Percentiles rank a stretch among this genome's conserved stretches.
Evolutionary conservation across 345 rosid species (phyloP).

Genomic region (Viola odorata): DNA sequence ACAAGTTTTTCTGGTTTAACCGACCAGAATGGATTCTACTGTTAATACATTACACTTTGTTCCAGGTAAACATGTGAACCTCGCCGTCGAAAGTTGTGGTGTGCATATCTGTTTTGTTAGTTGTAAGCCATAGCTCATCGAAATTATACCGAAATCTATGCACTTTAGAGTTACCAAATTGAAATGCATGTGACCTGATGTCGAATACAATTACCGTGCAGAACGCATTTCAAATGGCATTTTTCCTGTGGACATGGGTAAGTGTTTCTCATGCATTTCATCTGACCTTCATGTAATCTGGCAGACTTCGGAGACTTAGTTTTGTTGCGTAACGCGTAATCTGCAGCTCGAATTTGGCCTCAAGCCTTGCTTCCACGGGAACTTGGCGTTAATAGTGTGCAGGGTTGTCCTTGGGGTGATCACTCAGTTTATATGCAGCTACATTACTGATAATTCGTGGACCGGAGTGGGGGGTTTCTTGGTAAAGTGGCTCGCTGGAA

Average conservation of each 20-base stretch:
- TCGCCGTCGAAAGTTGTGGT: neutral
- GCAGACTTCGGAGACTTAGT: no score
- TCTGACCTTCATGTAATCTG: no score
- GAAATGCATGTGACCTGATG: neutral
- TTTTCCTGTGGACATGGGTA: conserved; percentile 46
- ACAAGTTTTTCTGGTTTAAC: conserved; percentile 57
- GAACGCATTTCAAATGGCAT: conserved; percentile 55
- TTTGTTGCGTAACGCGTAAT: neutral
- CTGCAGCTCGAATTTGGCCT: conserved; percentile 37
- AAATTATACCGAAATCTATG: neutral
- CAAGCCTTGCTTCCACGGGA: conserved; percentile 41
- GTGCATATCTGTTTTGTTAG: no score
- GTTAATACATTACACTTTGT: conserved; percentile 40
- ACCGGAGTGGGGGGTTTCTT: no score
- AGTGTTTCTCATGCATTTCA: neutral
- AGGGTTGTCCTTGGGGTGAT: conserved; percentile 34
- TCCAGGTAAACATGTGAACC: conserved; percentile 29
- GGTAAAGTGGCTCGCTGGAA: no score
- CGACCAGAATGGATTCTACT: conserved; percentile 46
- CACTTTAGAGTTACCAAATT: neutral
- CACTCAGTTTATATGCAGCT: conserved; percentile 49
- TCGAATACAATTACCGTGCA: conserved; percentile 6
- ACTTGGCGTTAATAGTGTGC: conserved; percentile 13
- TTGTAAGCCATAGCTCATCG: neutral
- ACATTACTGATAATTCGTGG: no score